These are phyloP conservation scores for Dryas integrifolia DNA, from an alignment of 331 rosid genomes.

Conservation along the genomic window DNA sequence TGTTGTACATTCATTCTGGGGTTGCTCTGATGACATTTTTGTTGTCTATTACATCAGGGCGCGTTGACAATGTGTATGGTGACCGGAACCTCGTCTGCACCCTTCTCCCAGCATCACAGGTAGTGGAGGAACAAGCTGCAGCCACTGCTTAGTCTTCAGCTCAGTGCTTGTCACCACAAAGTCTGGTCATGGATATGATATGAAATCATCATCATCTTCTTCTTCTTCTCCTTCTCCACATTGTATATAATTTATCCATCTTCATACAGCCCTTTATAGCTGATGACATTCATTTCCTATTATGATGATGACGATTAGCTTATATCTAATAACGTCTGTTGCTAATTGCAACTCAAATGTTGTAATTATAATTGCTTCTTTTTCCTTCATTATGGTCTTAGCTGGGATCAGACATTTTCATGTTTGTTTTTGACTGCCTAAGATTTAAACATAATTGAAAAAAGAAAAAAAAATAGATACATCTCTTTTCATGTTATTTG, in stretches of 20 bases:
- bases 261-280: conserved; percentile 34
- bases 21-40: conserved; percentile 5
- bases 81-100: conserved; percentile 96
- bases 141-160: conserved; percentile 60
- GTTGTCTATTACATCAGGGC: conserved; percentile 52
- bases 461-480: not conserved
- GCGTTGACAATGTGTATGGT: conserved; percentile 92
- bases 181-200: not conserved
- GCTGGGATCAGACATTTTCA: not conserved
- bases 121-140: conserved; percentile 75
- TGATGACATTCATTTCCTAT: conserved; percentile 29
- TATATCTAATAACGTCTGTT: conserved; percentile 24
- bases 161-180: not conserved
- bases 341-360: conserved; percentile 25
- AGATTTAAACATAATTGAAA: not conserved
- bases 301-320: conserved; percentile 31
- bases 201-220: not conserved
- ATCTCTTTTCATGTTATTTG: too few species aligned
- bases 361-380: conserved; percentile 18
- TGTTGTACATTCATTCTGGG: not conserved
- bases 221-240: conserved; percentile 16
- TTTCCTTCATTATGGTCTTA: not conserved
- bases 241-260: conserved; percentile 49
- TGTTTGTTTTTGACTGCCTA: not conserved
- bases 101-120: conserved; percentile 56